Percentiles rank a stretch among this genome's conserved stretches.
These are phyloP conservation scores for Aureobasidium sp. DNA, from an alignment of 2,329 filamentous ascomycete genomes.

Conservation along the genomic window DNA sequence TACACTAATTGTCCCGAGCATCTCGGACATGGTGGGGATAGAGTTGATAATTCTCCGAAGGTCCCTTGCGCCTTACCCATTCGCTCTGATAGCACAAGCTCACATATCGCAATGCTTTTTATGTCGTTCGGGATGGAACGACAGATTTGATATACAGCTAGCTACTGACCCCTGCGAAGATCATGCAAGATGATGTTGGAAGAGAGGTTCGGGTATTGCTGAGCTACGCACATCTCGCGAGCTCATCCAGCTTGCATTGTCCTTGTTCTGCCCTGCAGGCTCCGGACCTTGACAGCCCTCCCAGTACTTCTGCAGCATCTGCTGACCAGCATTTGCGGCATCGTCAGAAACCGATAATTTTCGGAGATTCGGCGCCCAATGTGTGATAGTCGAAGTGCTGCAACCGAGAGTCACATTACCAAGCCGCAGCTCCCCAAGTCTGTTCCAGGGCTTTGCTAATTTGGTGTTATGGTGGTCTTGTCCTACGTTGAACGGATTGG, in stretches of 20 bases:
- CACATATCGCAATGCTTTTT: too few relatives aligned
- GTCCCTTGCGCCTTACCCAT: not conserved
- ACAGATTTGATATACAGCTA: not conserved
- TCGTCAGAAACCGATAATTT: not conserved
- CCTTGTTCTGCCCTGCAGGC: not conserved
- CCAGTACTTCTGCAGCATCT: not conserved
- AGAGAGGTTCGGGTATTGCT: constrained; percentile 2
- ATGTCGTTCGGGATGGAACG: too few relatives aligned
- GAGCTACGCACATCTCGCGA: not conserved
- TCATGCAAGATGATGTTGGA: not conserved
- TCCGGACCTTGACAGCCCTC: not conserved
- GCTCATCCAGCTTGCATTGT: not conserved
- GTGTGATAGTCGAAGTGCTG: not conserved
- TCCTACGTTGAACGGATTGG: constrained; percentile 23
- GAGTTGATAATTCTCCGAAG: constrained; percentile 13
- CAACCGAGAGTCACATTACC: not conserved
- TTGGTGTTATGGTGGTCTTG: not conserved
- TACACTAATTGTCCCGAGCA: not conserved
- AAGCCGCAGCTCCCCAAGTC: constrained; percentile 1
- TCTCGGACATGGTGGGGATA: not conserved
- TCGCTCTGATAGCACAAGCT: not conserved
- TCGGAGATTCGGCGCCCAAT: not conserved
- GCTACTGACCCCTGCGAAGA: not conserved
- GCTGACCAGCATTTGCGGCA: not conserved
- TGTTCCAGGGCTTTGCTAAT: not conserved